These are phyloP conservation scores for Metschnikowia continentalis DNA, from an alignment of 805 yeast species.

Conservation along the genomic window DNA sequence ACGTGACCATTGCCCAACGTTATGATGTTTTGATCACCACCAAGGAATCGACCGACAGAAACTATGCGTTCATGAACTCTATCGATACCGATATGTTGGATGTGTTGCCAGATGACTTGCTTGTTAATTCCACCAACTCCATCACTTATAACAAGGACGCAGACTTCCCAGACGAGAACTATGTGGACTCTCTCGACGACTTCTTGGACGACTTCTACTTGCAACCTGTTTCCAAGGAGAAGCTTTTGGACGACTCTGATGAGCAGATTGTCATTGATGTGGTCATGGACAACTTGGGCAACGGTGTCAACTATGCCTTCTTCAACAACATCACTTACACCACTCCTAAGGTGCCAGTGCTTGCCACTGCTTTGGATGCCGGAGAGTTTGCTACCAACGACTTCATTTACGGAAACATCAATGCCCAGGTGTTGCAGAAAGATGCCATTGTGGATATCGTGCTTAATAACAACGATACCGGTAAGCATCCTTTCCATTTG, in stretches of 20 bases:
- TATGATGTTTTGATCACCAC: conserved; percentile 77
- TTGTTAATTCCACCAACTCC: conserved; percentile 71
- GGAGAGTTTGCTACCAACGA: conserved; percentile 55
- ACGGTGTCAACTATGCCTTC: conserved; percentile 95
- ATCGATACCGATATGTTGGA: conserved; percentile 86
- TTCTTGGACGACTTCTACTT: conserved; percentile 38
- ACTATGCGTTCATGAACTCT: conserved; percentile 79
- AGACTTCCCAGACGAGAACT: conserved; percentile 39
- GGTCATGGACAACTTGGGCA: conserved; percentile 73
- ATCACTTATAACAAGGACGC: conserved; percentile 50
- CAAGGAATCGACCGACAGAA: conserved; percentile 53
- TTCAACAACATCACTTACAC: conserved; percentile 82
- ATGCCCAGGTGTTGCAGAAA: conserved; percentile 65
- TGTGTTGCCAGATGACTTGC: conserved; percentile 56
- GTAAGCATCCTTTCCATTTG: conserved; percentile 95
- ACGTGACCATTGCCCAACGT: conserved; percentile 89
- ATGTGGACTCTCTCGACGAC: conserved; percentile 43
- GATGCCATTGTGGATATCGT: conserved; percentile 74
- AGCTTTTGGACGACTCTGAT: conserved; percentile 63
- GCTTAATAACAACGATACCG: conserved; percentile 82
- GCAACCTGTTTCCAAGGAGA: conserved; percentile 29
- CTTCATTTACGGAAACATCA: conserved; percentile 73
- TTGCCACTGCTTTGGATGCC: conserved; percentile 73
- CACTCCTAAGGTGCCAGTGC: conserved; percentile 80
- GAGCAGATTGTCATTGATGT: conserved; percentile 66